These are phyloP conservation scores for Entoloma clypeatum DNA, from an alignment of 1,284 basidiomycete species.

Conservation along the genomic window DNA sequence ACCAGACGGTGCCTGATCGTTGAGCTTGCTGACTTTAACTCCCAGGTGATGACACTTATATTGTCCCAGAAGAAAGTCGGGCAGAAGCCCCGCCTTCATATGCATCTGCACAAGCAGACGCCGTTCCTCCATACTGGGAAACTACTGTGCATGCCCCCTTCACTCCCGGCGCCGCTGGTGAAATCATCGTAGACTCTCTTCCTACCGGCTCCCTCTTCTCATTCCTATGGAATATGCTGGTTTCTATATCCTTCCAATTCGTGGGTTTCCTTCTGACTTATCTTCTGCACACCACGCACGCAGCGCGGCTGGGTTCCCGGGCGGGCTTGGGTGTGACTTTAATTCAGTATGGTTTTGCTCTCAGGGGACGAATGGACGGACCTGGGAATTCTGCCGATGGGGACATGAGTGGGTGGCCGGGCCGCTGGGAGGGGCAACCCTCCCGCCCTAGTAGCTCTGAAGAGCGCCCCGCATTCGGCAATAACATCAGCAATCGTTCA, in stretches of 20 bases:
- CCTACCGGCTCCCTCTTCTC: constrained; percentile 81
- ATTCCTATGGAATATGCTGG: constrained; percentile 90
- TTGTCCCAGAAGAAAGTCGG: constrained; percentile 76
- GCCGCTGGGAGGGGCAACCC: constrained; percentile 29
- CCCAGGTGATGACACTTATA: constrained; percentile 66
- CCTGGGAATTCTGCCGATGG: constrained; percentile 22
- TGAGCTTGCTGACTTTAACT: constrained; percentile 11
- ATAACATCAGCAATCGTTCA: constrained; percentile 24
- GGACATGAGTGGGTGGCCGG: constrained; percentile 25
- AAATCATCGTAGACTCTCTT: constrained; percentile 73
- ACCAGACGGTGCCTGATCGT: constrained; percentile 2
- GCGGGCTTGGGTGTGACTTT: constrained; percentile 94
- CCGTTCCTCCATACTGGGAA: constrained; percentile 97
- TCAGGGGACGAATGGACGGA: constrained; percentile 48
- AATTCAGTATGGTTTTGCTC: constrained; percentile 91
- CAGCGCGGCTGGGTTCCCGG: constrained; percentile 90
- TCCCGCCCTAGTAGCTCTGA: constrained; percentile 45
- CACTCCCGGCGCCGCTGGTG: constrained; percentile 51
- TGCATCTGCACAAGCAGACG: constrained; percentile 87
- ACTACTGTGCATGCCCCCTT: constrained; percentile 88
- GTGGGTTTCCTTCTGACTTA: constrained; percentile 95
- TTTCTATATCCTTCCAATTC: constrained; percentile 96
- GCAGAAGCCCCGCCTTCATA: constrained; percentile 88
- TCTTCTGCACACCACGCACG: constrained; percentile 92
- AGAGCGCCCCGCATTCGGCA: constrained; percentile 43